Evolutionary conservation across 2,329 filamentous ascomycete genomes (phyloP).

Genomic region (Phialophora verrucosa): DNA sequence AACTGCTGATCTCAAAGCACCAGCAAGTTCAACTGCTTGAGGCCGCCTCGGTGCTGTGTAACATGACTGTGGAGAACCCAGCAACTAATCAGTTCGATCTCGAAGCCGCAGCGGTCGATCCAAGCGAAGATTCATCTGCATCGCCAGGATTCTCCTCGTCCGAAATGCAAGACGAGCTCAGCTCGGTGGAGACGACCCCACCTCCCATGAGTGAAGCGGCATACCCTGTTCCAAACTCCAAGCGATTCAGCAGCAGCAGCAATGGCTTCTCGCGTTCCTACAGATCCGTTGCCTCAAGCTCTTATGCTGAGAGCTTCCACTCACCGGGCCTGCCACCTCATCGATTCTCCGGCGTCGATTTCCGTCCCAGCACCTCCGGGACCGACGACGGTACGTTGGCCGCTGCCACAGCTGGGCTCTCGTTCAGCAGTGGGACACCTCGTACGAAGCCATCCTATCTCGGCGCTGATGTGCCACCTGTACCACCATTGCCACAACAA

Average conservation of each 20-base stretch:
- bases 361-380: slow-evolving; percentile 79
- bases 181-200: slow-evolving; percentile 91
- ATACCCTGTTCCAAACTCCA: slow-evolving; percentile 59
- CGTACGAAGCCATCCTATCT: slow-evolving; percentile 68
- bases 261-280: slow-evolving; percentile 74
- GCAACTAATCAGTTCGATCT: slow-evolving; percentile 70
- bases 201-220: slow-evolving; percentile 76
- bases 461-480: slow-evolving; percentile 77
- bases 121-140: slow-evolving; percentile 79
- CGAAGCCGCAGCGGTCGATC: slow-evolving; percentile 69
- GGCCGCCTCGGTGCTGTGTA: slow-evolving; percentile 92
- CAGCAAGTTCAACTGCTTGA: slow-evolving; percentile 98
- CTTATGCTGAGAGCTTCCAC: slow-evolving; percentile 60
- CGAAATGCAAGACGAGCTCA: slow-evolving; percentile 74
- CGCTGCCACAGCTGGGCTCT: slow-evolving; percentile 85
- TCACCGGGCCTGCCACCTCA: slow-evolving; percentile 61
- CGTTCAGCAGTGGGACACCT: slow-evolving; percentile 88
- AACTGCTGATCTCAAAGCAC: slow-evolving; percentile 98
- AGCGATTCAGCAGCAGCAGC: slow-evolving; percentile 61
- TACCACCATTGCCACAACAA: slow-evolving; percentile 76
- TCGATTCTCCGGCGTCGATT: slow-evolving; percentile 76
- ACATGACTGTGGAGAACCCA: slow-evolving; percentile 76
- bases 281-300: slow-evolving; percentile 69
- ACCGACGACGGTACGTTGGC: slow-evolving; percentile 84
- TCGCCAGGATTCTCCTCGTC: slow-evolving; percentile 85